Evolutionary conservation across 2,329 filamentous ascomycete species (phyloP).

Genomic region (Capronia coronata): DNA sequence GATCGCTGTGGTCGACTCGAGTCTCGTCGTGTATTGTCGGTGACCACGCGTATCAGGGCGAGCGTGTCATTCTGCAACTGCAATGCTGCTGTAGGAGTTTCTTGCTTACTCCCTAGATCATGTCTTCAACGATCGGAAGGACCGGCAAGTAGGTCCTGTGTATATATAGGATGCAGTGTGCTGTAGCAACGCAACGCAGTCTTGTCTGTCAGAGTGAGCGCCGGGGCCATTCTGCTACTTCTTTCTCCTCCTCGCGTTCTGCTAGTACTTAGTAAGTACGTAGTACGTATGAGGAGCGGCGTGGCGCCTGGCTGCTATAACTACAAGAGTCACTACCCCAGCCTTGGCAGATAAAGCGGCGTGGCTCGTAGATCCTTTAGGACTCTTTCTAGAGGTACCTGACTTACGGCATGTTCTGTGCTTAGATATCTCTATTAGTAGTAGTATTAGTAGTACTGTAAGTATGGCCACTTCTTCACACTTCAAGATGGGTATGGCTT

Average conservation of each 20-base stretch:
- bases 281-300: neutral
- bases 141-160: neutral
- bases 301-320: too few relatives aligned
- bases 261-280: neutral
- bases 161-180: neutral
- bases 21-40: neutral
- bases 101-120: neutral
- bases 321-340: too few relatives aligned
- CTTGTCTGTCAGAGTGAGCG: neutral
- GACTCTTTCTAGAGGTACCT: too few relatives aligned
- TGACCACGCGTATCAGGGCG: neutral
- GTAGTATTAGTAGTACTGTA: too few relatives aligned
- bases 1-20: neutral
- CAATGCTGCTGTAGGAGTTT: constrained; percentile 21
- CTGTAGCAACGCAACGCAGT: neutral
- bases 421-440: too few relatives aligned
- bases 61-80: neutral
- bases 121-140: neutral
- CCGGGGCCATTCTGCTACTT: neutral
- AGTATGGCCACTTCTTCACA: too few relatives aligned
- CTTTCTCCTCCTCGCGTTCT: too few relatives aligned
- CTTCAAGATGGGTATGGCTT: too few relatives aligned
- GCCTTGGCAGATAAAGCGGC: too few relatives aligned
- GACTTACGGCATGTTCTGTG: too few relatives aligned
- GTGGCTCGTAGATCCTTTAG: too few relatives aligned